These are phyloP conservation scores for Ascochyta viciae-villosae DNA, from an alignment of 2,329 filamentous ascomycete species.

Conservation along the genomic window DNA sequence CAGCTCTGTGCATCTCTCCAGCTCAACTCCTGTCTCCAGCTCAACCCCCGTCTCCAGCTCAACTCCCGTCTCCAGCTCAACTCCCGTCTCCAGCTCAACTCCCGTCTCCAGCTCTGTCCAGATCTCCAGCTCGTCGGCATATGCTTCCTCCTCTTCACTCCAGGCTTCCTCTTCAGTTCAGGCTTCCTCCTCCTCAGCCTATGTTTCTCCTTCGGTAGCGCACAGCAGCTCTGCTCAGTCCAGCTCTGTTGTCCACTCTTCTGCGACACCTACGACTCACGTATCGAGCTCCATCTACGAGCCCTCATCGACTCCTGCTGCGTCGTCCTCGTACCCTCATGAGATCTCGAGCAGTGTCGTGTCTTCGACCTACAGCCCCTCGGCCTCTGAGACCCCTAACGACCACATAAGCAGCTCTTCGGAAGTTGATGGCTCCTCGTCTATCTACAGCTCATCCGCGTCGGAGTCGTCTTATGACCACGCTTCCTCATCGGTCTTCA, in stretches of 20 bases:
- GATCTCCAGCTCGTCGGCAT: neutral
- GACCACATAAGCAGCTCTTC: neutral
- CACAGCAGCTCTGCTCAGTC: slow-evolving; percentile 1
- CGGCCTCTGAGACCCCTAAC: neutral
- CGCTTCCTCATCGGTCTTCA: neutral
- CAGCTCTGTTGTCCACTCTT: slow-evolving; percentile 4
- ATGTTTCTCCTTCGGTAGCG: neutral
- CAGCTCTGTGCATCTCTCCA: neutral
- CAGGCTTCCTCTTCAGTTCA: neutral
- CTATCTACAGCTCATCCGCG: neutral
- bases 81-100: neutral
- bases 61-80: neutral
- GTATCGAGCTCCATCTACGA: slow-evolving; percentile 11
- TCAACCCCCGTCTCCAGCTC: neutral
- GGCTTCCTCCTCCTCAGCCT: neutral
- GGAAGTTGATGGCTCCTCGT: neutral
- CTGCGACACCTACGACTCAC: neutral
- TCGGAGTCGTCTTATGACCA: neutral
- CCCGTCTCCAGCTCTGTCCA: neutral
- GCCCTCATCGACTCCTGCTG: slow-evolving; percentile 3
- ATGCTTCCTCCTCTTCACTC: neutral
- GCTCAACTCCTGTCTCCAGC: neutral
- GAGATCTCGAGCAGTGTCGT: slow-evolving; percentile 3
- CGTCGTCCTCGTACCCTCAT: neutral
- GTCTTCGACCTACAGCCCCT: neutral